Evolutionary conservation across 106 monocot species (phyloP), one percentile per base, ranked within the genome.

Genomic region (Cymbidium sinense): DNA sequence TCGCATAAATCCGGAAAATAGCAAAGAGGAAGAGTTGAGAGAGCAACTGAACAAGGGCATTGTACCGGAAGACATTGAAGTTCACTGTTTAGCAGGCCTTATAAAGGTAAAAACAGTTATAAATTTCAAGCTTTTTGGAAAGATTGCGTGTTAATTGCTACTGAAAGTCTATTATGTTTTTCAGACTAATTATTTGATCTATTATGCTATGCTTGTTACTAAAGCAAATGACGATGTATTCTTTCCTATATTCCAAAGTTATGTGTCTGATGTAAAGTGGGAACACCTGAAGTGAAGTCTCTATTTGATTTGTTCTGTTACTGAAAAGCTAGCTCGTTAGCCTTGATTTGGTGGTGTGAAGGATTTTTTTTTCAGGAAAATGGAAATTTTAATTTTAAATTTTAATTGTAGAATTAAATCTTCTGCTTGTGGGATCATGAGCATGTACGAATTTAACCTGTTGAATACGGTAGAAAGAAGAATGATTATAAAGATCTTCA

Each of bases 21-120:
- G 90, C 71, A 87, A 95, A 78, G 95, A 95, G 72, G 95, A 95
- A 69, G 62, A 86, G 79, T 87, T 95, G 17, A 88, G 93, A 50
- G 87, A 88, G 50, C 93, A 95, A 75, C 81, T 95, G 58, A 95
- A 95, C 81, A 88, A 83, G 75, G 95, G 95, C 21, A 76, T 87
- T 67, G 95, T 95, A 47, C 95, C 95, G 10, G 90, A 93, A 75
- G 84, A 95, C 36, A 95, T 95, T 39, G 95, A 95, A 77, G 95
- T 93, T 36, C 95, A 95, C 64, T 95, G 95, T 76, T 84, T 95
- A 70, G 95, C 93, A 25, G 87, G 95, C 39, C 90, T 95, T 35
- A 95, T 95, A 36, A 95, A 95, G 90, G 95, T 95, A 81, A 23
- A 30, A 19, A 4, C 15, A 21, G 34, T 6, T 67, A 2, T 51